Base-by-base conservation (phyloP, 768 basidiomycete genomes). In the Lactarius hatsudake region DNA sequence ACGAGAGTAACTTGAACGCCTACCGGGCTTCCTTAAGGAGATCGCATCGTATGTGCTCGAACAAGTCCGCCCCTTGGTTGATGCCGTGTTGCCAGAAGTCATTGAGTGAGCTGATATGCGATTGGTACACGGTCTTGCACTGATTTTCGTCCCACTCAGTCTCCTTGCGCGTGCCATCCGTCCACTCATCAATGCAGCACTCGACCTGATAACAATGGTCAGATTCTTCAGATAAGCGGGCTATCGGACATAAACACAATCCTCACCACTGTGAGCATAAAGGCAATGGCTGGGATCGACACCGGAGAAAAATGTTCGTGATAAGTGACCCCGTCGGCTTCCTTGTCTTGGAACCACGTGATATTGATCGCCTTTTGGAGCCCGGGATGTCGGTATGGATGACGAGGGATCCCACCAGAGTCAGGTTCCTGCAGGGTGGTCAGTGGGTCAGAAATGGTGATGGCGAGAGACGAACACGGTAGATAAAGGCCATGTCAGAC, bases 131-230 rank as follows among this genome's bases (percentile, higher is more conserved):
- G 9, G 28, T 26, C 38, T 61, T 30, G 17, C 55, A 20, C 17
- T 17, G 59, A n/a, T 26, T 12, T 1, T 43, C 53, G 13, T 43
- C 53, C 64, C 64, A 65, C n/a, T n/a, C 20, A 20, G 53, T 34
- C 3, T 61, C 53, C 8, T 43, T 32, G 7, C 59, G 53, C 12
- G 32, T 55, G 1, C 64, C 64, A 20, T 32, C 23, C 12, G 53
- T 61, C 64, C 64, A 65, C n/a, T 65, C 64, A 17, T 65, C 51
- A 17, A 65, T 60, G 53, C 64, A 65, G 23, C 64, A 61, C 18
- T 65, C 38, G 42, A 65, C n/a, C 64, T 61, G 38, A 38, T 40
- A 53, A 62, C 0, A 18, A 4, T 17, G 8, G 23, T 9, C 23
- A 23, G 2, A 34, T 6, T 2, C 23, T 6, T 62, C 40, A 62